phyloP scores from a whole-genome alignment of 306 rosid species.

The Coriaria nepalensis region DNA sequence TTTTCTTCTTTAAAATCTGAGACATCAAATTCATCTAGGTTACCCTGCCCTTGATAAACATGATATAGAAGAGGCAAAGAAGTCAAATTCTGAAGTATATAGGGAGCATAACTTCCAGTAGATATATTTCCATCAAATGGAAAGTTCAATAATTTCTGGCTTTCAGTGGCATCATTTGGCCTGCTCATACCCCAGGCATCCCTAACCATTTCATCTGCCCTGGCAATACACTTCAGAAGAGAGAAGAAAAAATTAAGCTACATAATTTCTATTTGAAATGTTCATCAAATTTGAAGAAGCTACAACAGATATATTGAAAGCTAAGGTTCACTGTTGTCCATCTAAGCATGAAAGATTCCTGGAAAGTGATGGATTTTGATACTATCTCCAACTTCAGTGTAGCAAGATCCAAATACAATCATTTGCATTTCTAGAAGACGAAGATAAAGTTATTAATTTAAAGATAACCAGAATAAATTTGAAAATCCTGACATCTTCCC shows the following conservation, averaged over 20 bases:
- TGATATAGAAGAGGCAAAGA: constrained; percentile 58
- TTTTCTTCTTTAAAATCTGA: constrained; percentile 28
- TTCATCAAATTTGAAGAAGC: neutral
- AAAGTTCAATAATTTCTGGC: constrained; percentile 26
- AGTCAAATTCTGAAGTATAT: constrained; percentile 76
- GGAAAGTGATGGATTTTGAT: too few relatives aligned
- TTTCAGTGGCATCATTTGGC: constrained; percentile 31
- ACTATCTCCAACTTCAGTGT: too few relatives aligned
- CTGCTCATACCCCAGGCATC: constrained; percentile 41
- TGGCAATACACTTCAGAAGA: constrained; percentile 60
- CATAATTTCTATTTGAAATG: neutral
- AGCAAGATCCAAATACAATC: too few relatives aligned
- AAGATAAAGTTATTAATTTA: too few relatives aligned
- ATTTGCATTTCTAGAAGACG: too few relatives aligned
- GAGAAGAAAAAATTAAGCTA: constrained; percentile 2
- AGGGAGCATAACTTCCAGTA: constrained; percentile 67
- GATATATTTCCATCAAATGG: constrained; percentile 31
- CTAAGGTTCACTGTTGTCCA: too few relatives aligned
- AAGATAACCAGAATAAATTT: too few relatives aligned
- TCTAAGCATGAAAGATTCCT: too few relatives aligned
- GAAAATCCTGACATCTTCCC: too few relatives aligned
- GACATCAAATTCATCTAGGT: constrained; percentile 28
- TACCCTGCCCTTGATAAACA: constrained; percentile 37
- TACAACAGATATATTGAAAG: neutral
- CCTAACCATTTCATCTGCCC: constrained; percentile 52